Evolutionary conservation across 208 protist genomes (phyloP).

Genomic region (Leishmania guyanensis): DNA sequence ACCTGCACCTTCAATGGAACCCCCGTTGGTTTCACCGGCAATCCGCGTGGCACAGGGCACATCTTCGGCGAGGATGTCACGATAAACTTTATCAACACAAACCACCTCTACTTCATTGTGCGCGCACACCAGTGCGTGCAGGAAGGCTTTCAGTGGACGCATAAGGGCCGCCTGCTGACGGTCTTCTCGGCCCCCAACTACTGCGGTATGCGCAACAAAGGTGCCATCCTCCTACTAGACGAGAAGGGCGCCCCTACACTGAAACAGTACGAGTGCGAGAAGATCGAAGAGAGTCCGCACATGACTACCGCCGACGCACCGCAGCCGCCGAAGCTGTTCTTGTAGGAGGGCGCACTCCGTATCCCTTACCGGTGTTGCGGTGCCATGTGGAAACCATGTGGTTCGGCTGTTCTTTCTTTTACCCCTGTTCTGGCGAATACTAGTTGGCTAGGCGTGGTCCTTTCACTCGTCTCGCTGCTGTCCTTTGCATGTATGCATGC

Average conservation of each 20-base stretch:
- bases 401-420: neutral
- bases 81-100: slow-evolving; percentile 95
- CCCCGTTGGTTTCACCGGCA: slow-evolving; percentile 95
- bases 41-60: slow-evolving; percentile 98
- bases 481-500: neutral
- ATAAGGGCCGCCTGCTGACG: slow-evolving; percentile 98
- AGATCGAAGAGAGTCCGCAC: slow-evolving; percentile 8
- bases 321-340: slow-evolving; percentile 31
- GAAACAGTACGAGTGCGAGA: slow-evolving; percentile 67
- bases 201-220: slow-evolving; percentile 99
- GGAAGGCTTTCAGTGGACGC: slow-evolving; percentile 99
- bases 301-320: slow-evolving; percentile 16
- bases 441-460: neutral
- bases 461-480: neutral
- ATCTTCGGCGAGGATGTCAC: slow-evolving; percentile 99
- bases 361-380: neutral
- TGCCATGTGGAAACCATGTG: neutral
- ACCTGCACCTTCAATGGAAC: slow-evolving; percentile 36
- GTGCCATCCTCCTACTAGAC: slow-evolving; percentile 93
- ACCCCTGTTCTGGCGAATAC: neutral
- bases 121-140: slow-evolving; percentile 98
- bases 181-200: slow-evolving; percentile 99
- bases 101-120: slow-evolving; percentile 97
- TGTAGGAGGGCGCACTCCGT: neutral
- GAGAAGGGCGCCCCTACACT: slow-evolving; percentile 41